phyloP scores from a whole-genome alignment of 1,139 yeast species.

The Kodamaea arcana region DNA sequence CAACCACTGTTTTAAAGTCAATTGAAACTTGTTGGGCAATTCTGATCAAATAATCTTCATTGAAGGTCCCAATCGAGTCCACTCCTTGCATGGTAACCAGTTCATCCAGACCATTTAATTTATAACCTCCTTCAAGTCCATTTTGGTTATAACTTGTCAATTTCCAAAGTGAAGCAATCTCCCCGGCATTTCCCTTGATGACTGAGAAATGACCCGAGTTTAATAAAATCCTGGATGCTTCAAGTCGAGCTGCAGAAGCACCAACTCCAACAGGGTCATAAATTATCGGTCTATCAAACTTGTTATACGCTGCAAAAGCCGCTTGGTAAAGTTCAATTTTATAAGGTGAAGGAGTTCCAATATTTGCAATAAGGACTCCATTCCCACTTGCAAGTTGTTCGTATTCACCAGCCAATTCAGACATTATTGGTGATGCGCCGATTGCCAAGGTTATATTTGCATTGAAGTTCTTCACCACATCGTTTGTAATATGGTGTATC shows the following conservation, averaged over 20 bases:
- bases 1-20: constrained; percentile 60
- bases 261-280: constrained; percentile 95
- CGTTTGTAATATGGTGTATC: constrained; percentile 85
- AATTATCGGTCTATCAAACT: constrained; percentile 55
- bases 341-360: constrained; percentile 63
- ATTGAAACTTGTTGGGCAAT: constrained; percentile 53
- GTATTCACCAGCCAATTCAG: constrained; percentile 70
- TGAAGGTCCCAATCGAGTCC: constrained; percentile 47
- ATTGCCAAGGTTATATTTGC: constrained; percentile 86
- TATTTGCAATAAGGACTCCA: constrained; percentile 65
- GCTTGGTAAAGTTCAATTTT: constrained; percentile 41
- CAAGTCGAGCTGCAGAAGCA: constrained; percentile 60
- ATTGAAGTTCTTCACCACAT: constrained; percentile 83
- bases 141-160: constrained; percentile 26
- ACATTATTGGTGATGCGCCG: constrained; percentile 91
- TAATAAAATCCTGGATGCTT: constrained; percentile 46
- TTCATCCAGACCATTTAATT: constrained; percentile 30
- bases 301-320: constrained; percentile 62
- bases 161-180: constrained; percentile 49
- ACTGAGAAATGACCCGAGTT: constrained; percentile 61
- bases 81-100: constrained; percentile 67
- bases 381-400: constrained; percentile 54
- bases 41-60: constrained; percentile 24
- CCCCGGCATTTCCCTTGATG: constrained; percentile 87
- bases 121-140: too few relatives aligned